Base-by-base conservation (phyloP, 1,284 basidiomycete genomes). In the Xerocomus minutiporus region DNA sequence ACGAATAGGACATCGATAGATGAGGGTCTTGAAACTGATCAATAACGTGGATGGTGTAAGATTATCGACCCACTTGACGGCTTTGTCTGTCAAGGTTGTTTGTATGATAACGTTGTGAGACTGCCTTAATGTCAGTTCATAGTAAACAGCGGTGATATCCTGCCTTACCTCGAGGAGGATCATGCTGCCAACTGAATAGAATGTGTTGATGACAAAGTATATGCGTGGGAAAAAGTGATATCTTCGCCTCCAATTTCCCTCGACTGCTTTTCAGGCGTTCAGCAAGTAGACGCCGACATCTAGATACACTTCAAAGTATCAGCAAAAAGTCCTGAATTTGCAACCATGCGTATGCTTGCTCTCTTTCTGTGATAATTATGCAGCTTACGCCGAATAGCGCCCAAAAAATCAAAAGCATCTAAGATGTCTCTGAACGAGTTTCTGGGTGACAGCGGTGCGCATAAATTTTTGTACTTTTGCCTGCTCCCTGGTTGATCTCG, bases 1-100 rank as follows among this genome's bases (percentile, higher is more conserved):
- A 97, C 95, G 62, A 99, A 98, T 56, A 91, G 85, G 55, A 98
- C 89, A 73, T 99, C 97, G 56, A 97, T 80, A 20, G 91, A 85
- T 4, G 87, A 83, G 13, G 95, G 92, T 67, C 93, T 97, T 70
- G 39, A 36, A 42, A 44, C 38, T 56, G 53, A 62, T 55, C 57
- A 55, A 50, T 59, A 11, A 53, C 36, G 44, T 45, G 39, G 52
- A 55, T 45, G 28, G 6, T 29, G 53, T 20, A 31, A 54, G 2
- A 42, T 32, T 26, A 46, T 39, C 34, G 26, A 58, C 57, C 39
- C 55, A 96, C 95, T 91, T 95, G 61, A 76, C 74, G 59, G 91
- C 83, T 71, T 96, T 95, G 67, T 97, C 93, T n/a, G 81, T 78
- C 56, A 99, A 77, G 42, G 95, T 92, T 48, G 89, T 90, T 67